Base-by-base conservation (phyloP, 2,329 filamentous ascomycete species). In the Penicillium sp. region DNA sequence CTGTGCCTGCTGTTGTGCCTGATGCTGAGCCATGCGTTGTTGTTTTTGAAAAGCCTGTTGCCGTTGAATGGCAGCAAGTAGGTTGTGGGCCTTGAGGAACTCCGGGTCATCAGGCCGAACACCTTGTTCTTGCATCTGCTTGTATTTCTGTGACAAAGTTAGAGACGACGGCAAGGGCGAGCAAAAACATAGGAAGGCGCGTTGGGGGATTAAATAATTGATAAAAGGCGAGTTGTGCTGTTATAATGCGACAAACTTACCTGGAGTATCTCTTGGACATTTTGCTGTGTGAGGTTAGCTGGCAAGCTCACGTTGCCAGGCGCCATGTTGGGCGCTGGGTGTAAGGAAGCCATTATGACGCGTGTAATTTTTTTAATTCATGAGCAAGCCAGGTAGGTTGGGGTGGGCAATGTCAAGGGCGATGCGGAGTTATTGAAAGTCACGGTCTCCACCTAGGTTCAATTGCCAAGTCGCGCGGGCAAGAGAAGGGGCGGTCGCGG, bases 91-190 rank as follows among this genome's bases (percentile, higher is more conserved):
- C 76, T 94, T 95, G 68, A 93, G 83, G 69, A 88, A 92, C 72
- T 97, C 92, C 45, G 93, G 93, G 69, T 97, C 92, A 55, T 83
- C 88, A 55, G 87, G 83, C 40, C 90, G 85, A 25, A 95, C 88
- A 65, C 92, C 92, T 68, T 88, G 83, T 55, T 90, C 84, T 76
- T 93, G 94, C 89, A 97, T 92, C 73, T 90, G 86, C 70, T 90
- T 88, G 64, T 90, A 94, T 83, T 91, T 92, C 92, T 97, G 68
- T 49, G 38, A 53, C 36, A 48, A 46, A 58, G 74, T 81, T 70
- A 83, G 78, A 45, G 2, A 21, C 15, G 15, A 55, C 47, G 29
- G 34, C 8, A 10, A 41, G 23, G 5, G 38, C 47, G 11, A 23
- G 31, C 27, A 27, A 27, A 36, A 21, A 13, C 10, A 54, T 13